phyloP scores from a whole-genome alignment of 768 basidiomycete genomes.

The Vararia minispora region DNA sequence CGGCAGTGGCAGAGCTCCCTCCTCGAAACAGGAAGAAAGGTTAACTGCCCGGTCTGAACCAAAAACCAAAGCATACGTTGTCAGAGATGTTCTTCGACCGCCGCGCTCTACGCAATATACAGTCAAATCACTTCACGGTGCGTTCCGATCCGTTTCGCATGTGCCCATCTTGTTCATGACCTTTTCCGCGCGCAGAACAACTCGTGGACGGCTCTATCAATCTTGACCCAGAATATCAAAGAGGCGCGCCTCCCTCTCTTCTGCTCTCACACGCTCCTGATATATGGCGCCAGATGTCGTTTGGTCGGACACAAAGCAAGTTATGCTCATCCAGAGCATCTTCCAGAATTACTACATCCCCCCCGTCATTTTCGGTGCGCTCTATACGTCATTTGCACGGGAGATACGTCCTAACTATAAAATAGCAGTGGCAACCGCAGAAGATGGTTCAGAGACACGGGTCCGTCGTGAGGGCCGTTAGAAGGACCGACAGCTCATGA shows the following conservation, averaged over 20 bases:
- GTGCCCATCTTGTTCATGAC: not conserved
- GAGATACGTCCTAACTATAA: not conserved
- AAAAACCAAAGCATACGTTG: conserved; percentile 5
- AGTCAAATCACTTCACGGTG: conserved; percentile 23
- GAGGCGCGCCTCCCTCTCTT: conserved; percentile 35
- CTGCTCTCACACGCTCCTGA: not conserved
- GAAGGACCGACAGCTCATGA: too few relatives aligned
- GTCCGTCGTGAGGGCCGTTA: too few relatives aligned
- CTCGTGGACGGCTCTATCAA: conserved; percentile 53
- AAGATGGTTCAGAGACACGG: conserved; percentile 56
- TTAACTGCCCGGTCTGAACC: too few relatives aligned
- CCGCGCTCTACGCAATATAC: conserved; percentile 20
- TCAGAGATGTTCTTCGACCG: conserved; percentile 13
- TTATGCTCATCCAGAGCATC: conserved; percentile 66
- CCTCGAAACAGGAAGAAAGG: too few relatives aligned
- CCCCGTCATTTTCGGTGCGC: conserved; percentile 64
- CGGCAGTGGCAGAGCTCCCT: too few relatives aligned
- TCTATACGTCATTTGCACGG: not conserved
- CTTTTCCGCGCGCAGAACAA: conserved; percentile 35
- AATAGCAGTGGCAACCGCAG: conserved; percentile 35
- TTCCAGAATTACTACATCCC: conserved; percentile 75
- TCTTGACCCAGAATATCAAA: conserved; percentile 69
- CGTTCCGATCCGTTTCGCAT: not conserved
- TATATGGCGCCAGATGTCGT: conserved; percentile 46
- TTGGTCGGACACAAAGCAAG: conserved; percentile 69